phyloP scores from a whole-genome alignment of 176 grass and related monocot species.

The Luzula sylvatica region DNA sequence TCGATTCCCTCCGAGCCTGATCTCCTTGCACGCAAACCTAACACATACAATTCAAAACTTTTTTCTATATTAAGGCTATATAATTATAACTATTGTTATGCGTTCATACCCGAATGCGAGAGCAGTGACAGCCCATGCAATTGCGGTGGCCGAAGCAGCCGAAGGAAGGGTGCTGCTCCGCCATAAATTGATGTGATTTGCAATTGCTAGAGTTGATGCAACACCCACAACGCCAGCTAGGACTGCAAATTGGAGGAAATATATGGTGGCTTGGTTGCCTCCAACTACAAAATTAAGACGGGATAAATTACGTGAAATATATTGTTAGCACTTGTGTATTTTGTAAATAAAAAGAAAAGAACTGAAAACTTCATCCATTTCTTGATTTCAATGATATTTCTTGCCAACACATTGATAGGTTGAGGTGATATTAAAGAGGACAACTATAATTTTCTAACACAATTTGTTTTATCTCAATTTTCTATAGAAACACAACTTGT shows the following conservation, averaged over 20 bases:
- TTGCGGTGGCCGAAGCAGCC: conserved; percentile 29
- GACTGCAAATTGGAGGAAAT: conserved; percentile 64
- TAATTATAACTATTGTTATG: neutral
- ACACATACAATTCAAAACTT: neutral
- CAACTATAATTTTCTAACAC: neutral
- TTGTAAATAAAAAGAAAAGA: neutral
- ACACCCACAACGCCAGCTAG: conserved; percentile 63
- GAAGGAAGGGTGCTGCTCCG: conserved; percentile 43
- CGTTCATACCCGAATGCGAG: conserved; percentile 48
- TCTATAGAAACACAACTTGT: too few relatives aligned
- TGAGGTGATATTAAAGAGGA: neutral
- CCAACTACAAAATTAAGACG: conserved; percentile 35
- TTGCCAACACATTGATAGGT: too few relatives aligned
- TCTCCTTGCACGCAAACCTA: conserved; percentile 57
- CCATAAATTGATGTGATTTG: conserved; percentile 56
- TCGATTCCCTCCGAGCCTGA: conserved; percentile 25
- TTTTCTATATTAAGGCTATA: neutral
- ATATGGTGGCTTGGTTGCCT: conserved; percentile 73
- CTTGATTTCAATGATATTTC: too few relatives aligned
- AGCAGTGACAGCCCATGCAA: conserved; percentile 62
- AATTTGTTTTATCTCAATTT: too few relatives aligned
- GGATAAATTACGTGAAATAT: neutral
- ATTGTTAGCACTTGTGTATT: neutral
- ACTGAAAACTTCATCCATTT: neutral
- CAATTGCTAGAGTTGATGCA: conserved; percentile 33